A percentile compares a stretch with the other conserved stretches of the same genome.
These are phyloP conservation scores for Endocalyx cinctus DNA, from an alignment of 2,329 filamentous ascomycete species.

Conservation along the genomic window DNA sequence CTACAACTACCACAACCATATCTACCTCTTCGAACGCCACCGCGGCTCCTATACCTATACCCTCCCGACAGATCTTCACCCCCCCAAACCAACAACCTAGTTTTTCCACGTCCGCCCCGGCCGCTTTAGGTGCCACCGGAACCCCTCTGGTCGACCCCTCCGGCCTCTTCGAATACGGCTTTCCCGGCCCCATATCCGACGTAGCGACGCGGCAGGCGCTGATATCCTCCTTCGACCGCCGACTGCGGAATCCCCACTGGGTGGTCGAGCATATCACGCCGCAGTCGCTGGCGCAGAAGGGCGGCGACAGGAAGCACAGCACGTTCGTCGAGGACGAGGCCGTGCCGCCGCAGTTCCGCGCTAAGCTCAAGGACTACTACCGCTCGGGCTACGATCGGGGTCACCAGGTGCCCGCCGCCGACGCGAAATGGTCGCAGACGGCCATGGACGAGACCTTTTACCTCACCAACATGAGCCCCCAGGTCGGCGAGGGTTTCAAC, in stretches of 20 bases:
- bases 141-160: conserved; percentile 60
- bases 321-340: conserved; percentile 74
- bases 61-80: conserved; percentile 54
- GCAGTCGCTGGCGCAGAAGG: conserved; percentile 67
- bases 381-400: conserved; percentile 92
- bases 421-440: conserved; percentile 89
- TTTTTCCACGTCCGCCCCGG: conserved; percentile 25
- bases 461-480: conserved; percentile 94
- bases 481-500: conserved; percentile 98
- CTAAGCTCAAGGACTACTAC: conserved; percentile 88
- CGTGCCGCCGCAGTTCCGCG: conserved; percentile 84
- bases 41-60: conserved; percentile 38
- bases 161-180: conserved; percentile 80
- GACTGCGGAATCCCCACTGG: conserved; percentile 88
- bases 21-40: conserved; percentile 28
- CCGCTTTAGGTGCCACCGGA: conserved; percentile 28
- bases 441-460: conserved; percentile 96
- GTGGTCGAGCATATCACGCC: conserved; percentile 95
- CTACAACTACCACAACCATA: conserved; percentile 26
- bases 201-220: conserved; percentile 72
- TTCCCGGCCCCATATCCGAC: conserved; percentile 86
- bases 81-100: conserved; percentile 22
- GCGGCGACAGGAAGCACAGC: conserved; percentile 80
- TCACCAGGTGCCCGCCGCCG: conserved; percentile 94
- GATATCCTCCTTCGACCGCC: conserved; percentile 84